A percentile compares a stretch with the other conserved stretches of the same genome.
Evolutionary conservation across 1,284 basidiomycete genomes (phyloP).

Genomic region (Coriolopsis trogii): DNA sequence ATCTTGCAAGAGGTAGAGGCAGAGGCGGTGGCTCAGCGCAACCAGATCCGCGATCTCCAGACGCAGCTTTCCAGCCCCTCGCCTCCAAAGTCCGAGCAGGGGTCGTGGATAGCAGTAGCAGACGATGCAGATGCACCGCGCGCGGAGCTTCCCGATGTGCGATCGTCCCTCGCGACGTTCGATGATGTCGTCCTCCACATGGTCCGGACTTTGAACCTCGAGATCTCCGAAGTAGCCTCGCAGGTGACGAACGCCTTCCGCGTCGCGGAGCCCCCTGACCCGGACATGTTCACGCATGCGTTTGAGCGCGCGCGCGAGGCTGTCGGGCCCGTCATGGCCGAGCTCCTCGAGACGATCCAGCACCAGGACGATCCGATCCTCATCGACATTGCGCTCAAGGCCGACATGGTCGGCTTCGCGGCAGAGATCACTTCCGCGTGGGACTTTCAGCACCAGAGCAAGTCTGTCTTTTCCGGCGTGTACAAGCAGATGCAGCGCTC

Average conservation of each 20-base stretch:
- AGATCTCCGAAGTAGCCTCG: slow-evolving; percentile 54
- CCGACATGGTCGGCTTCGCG: slow-evolving; percentile 48
- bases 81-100: neutral
- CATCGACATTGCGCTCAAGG: slow-evolving; percentile 56
- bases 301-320: slow-evolving; percentile 24
- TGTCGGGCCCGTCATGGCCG: slow-evolving; percentile 40
- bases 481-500: slow-evolving; percentile 26
- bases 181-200: slow-evolving; percentile 49
- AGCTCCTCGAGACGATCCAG: slow-evolving; percentile 37
- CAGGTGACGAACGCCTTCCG: slow-evolving; percentile 36
- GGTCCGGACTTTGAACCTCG: slow-evolving; percentile 49
- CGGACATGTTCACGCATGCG: slow-evolving; percentile 11
- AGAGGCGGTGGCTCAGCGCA: slow-evolving; percentile 15
- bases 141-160: slow-evolving; percentile 28
- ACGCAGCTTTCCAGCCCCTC: slow-evolving; percentile 9
- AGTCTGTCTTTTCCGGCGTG: slow-evolving; percentile 37
- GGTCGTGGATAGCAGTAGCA: neutral
- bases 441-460: slow-evolving; percentile 50
- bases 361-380: slow-evolving; percentile 50
- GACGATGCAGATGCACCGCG: slow-evolving; percentile 38
- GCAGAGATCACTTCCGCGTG: slow-evolving; percentile 55
- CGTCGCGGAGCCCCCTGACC: slow-evolving; percentile 13
- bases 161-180: slow-evolving; percentile 36
- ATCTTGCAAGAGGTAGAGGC: slow-evolving; percentile 12
- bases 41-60: slow-evolving; percentile 16